A percentile compares a stretch with the other conserved stretches of the same genome.
Conservation (phyloP, 257 asterid genomes). For the Ocimum tenuiflorum region DNA sequence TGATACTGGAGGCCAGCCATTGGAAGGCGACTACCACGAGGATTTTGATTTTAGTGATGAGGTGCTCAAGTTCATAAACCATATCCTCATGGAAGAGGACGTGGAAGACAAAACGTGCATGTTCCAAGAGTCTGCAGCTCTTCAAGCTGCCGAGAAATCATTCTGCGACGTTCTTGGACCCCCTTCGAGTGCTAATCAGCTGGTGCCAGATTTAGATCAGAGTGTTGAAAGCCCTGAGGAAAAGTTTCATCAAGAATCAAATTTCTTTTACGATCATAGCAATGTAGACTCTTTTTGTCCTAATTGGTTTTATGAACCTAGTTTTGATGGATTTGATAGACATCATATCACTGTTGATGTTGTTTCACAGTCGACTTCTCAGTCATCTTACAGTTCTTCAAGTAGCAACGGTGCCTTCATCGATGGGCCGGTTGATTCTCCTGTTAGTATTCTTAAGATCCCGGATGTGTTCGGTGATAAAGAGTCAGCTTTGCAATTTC, state of each 20-base stretch:
- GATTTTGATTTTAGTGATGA: slow-evolving; percentile 65
- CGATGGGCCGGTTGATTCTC: slow-evolving; percentile 48
- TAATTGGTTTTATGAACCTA: slow-evolving; percentile 30
- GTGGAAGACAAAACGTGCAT: slow-evolving; percentile 64
- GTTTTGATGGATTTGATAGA: neutral
- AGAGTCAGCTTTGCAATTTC: slow-evolving; percentile 48
- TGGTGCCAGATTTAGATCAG: slow-evolving; percentile 24
- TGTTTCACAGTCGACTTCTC: slow-evolving; percentile 29
- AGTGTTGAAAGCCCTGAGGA: slow-evolving; percentile 20
- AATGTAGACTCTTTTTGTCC: slow-evolving; percentile 28
- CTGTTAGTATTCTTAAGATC: slow-evolving; percentile 36
- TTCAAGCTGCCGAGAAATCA: slow-evolving; percentile 76
- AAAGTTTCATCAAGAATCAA: slow-evolving; percentile 16
- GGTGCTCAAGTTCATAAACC: slow-evolving; percentile 53
- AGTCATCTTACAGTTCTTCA: slow-evolving; percentile 36
- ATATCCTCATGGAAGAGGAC: slow-evolving; percentile 79
- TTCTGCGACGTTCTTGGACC: slow-evolving; percentile 66
- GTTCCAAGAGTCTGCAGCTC: slow-evolving; percentile 77
- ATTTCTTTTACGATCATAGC: neutral
- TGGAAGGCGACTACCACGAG: slow-evolving; percentile 32
- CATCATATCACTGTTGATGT: slow-evolving; percentile 14
- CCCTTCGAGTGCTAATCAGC: slow-evolving; percentile 25
- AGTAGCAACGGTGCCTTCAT: slow-evolving; percentile 30
- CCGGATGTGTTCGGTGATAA: slow-evolving; percentile 40
- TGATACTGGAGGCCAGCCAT: slow-evolving; percentile 20